Base-by-base conservation (phyloP, 1,284 basidiomycete species). In the Somion occarium region DNA sequence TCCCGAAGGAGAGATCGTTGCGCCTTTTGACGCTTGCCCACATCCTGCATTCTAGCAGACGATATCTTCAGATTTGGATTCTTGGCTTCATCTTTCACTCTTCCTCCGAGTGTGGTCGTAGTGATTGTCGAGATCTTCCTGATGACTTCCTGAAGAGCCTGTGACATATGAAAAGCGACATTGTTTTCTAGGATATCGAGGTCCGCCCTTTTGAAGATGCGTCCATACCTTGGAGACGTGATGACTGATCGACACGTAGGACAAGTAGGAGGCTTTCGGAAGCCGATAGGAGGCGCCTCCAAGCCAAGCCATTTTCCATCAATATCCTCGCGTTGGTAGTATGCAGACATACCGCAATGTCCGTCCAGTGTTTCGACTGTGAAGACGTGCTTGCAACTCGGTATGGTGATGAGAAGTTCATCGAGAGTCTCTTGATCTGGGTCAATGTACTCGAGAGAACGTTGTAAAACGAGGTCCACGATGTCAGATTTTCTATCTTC, bases 311-410 rank as follows among this genome's bases (percentile, higher is more conserved):
- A 85, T 23, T 39, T 37, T 13, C 50, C 59, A 18, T 69, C 55
- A 0, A 24, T 39, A 15, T 61, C 56, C 7, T 34, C 30, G 2
- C 53, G 30, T 61, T 60, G 57, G 60, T 88, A 89, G 58, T 75
- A 85, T 1, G 76, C 70, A 0, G 53, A 49, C 66, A 89, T 74
- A 3, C 66, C 57, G 50, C 79, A 80, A 43, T 75, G 69, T 0
- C 81, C 82, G 53, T 89, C 86, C 26, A 88, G 69, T 0, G 82
- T 83, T 61, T 85, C 83, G 5, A 85, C 77, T 0, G 85, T 87
- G 62, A 89, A 88, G 1, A 75, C 64, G 60, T 89, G 86, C 0
- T 74, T 61, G 58, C 86, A 89, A 15, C 15, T 34, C 13, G 67
- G 71, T 23, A 85, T 69, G 0, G 80, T 84, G 56, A 89, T 82